Conservation (phyloP, 2,329 filamentous ascomycete genomes). For the Colletotrichum sp. region DNA sequence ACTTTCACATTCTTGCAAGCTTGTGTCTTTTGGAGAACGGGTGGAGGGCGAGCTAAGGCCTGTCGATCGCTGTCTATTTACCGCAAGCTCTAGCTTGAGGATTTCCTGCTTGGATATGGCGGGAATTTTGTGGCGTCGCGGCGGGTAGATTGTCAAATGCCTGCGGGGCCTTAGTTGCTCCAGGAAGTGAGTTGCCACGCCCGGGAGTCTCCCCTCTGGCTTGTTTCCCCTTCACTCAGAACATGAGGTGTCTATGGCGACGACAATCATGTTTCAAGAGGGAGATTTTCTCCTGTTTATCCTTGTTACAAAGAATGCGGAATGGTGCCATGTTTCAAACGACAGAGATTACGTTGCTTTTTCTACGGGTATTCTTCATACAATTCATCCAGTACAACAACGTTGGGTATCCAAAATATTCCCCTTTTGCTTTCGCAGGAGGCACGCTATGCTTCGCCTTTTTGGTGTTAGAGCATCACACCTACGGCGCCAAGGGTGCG, state of each 20-base stretch:
- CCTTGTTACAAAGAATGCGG: neutral
- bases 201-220: neutral
- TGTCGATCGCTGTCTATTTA: neutral
- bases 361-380: slow-evolving; percentile 16
- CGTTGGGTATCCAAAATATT: neutral
- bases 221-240: neutral
- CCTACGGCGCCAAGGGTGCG: slow-evolving; percentile 35
- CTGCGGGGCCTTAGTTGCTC: neutral
- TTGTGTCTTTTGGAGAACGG: neutral
- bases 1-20: neutral
- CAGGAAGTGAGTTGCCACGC: neutral
- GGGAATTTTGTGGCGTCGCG: slow-evolving; percentile 13
- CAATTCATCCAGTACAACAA: neutral
- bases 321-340: neutral
- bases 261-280: neutral
- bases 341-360: neutral
- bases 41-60: neutral
- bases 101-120: neutral
- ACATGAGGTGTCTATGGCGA: neutral
- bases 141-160: slow-evolving; percentile 14
- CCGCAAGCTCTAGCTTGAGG: neutral
- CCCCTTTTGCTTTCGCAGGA: neutral
- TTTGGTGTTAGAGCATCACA: neutral
- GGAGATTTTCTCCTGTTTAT: neutral
- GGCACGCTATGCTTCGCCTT: neutral